These are phyloP conservation scores for Lathyrus sativus DNA, from an alignment of 306 rosid genomes.

Conservation along the genomic window DNA sequence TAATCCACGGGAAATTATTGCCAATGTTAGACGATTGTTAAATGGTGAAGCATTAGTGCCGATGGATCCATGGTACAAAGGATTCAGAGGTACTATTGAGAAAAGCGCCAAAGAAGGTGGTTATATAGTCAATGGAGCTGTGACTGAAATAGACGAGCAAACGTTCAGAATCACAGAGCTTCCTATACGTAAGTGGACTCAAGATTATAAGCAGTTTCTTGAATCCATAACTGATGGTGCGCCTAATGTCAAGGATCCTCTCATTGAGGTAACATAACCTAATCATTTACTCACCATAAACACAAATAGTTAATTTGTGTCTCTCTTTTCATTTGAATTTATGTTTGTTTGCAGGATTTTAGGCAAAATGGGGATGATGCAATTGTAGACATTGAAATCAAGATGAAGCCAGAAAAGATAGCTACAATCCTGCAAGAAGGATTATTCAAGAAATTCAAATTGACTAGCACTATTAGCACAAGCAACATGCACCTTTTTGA, in stretches of 20 bases:
- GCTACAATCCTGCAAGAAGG: slow-evolving; percentile 71
- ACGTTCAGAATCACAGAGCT: slow-evolving; percentile 71
- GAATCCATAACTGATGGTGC: slow-evolving; percentile 67
- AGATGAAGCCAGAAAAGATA: slow-evolving; percentile 60
- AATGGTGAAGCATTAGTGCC: slow-evolving; percentile 60
- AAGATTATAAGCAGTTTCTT: slow-evolving; percentile 85
- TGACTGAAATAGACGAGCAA: slow-evolving; percentile 65
- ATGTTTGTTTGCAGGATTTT: slow-evolving; percentile 60
- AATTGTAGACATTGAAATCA: slow-evolving; percentile 64
- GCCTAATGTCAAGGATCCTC: slow-evolving; percentile 79
- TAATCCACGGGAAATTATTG: slow-evolving; percentile 86
- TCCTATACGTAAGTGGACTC: slow-evolving; percentile 91
- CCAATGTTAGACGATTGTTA: slow-evolving; percentile 72
- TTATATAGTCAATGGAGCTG: slow-evolving; percentile 61
- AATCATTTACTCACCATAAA: not conserved
- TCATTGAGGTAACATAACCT: slow-evolving; percentile 60
- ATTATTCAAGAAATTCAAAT: slow-evolving; percentile 70
- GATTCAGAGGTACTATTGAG: slow-evolving; percentile 75
- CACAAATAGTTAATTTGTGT: not conserved
- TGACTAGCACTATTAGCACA: slow-evolving; percentile 66
- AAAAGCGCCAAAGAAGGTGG: slow-evolving; percentile 69
- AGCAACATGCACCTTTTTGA: slow-evolving; percentile 94
- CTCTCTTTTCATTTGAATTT: slow-evolving; percentile 3
- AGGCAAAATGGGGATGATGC: slow-evolving; percentile 85
- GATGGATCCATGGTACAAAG: slow-evolving; percentile 99